Percentiles rank a stretch among this genome's conserved stretches.
Evolutionary conservation across 148 eudicot species (phyloP).

Genomic region (Agrostemma githago): DNA sequence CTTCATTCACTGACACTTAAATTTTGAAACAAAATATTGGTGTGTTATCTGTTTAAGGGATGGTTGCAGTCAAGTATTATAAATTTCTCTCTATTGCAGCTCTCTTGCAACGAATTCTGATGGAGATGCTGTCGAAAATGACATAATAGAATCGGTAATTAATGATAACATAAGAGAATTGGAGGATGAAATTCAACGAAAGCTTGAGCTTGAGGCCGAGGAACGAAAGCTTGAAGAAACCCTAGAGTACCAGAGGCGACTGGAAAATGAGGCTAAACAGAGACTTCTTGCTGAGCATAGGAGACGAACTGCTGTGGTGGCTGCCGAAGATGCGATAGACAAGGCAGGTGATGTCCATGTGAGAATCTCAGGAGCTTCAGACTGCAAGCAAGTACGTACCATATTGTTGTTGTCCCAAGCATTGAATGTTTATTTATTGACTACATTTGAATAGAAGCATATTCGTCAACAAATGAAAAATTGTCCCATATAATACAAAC

Average conservation of each 20-base stretch:
- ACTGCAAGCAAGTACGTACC: constrained; percentile 37
- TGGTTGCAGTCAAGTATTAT: constrained; percentile 20
- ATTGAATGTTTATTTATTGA: not conserved
- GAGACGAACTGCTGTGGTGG: constrained; percentile 31
- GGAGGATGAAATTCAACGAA: constrained; percentile 57
- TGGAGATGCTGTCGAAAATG: constrained; percentile 41
- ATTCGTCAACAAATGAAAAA: not conserved
- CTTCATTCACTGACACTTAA: constrained; percentile 1
- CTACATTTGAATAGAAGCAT: constrained; percentile 1
- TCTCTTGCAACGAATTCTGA: constrained; percentile 38
- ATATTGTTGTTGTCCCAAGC: not conserved
- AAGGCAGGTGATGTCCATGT: constrained; percentile 16
- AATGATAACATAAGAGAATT: constrained; percentile 38
- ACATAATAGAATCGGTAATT: constrained; percentile 29
- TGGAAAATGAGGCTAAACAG: constrained; percentile 91
- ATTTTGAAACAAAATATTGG: not conserved
- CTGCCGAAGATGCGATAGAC: constrained; percentile 25
- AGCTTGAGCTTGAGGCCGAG: constrained; percentile 83
- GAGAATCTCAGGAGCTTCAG: constrained; percentile 16
- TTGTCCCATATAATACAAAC: not conserved
- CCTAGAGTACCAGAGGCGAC: constrained; percentile 72
- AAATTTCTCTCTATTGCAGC: constrained; percentile 40
- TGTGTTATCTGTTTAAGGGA: not conserved
- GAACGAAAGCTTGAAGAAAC: constrained; percentile 97
- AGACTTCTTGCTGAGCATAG: constrained; percentile 77